Evolutionary conservation across 441 rosid species (phyloP), one percentile per base, ranked within the genome.

Genomic region (Syzygium syzygioides): DNA sequence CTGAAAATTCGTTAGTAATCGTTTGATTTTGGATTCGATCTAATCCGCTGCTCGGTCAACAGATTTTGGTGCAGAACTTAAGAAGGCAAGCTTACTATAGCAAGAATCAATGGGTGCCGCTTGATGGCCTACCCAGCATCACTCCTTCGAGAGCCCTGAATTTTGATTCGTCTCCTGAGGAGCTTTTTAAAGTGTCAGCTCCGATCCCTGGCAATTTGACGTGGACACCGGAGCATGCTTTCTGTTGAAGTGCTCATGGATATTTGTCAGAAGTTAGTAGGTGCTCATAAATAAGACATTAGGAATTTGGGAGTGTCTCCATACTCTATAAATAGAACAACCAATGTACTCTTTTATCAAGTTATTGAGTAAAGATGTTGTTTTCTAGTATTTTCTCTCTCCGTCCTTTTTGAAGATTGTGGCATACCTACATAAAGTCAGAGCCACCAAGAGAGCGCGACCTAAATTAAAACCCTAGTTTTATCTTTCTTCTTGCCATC

Each of bases 41-140:
- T 17, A 62, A 62, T 62, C 68, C 68, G n/a, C 68, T 62, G 68
- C 68, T 62, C 34, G 68, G 15, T n/a, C 19, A 9, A n/a, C 94
- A 96, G 95, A 87, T 32, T 54, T 6, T 92, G 86, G 91, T 95
- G 3, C 93, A 96, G 88, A 88, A 90, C 41, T 11, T 91, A 12
- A 96, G 94, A 92, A 85, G 30, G 30, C 93, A 89, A 57, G 99
- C 99, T 41, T 94, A 96, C 84, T 68, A 41, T 80, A 93, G 95
- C 55, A 41, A 60, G 20, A 4, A 50, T 28, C 34, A 85, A 54
- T 87, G 95, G 62, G 56, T 83, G 86, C 85, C 8, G 50, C 60
- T 91, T 0, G 90, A 94, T 89, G 87, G 55, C 19, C 86, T 64
- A 9, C 37, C 90, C 25, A 80, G 88, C 86, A 41, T 28, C 12